These are phyloP conservation scores for Filosporella fistucella DNA, from an alignment of 495 filamentous ascomycete genomes.

Conservation along the genomic window DNA sequence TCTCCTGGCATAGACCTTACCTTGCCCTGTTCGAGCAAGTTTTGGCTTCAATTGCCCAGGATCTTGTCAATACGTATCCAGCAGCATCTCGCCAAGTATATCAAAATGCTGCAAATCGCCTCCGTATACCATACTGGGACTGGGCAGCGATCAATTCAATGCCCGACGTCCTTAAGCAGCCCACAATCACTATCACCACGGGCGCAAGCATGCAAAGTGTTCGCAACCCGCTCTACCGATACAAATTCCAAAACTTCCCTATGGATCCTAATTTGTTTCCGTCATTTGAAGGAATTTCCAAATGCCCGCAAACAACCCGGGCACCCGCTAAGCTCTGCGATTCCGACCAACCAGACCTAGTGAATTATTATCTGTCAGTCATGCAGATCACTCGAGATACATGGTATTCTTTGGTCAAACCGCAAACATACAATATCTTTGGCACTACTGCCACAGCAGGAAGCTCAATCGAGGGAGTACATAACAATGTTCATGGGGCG, in stretches of 20 bases:
- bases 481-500: constrained; percentile 37
- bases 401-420: constrained; percentile 13
- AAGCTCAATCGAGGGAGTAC: constrained; percentile 34
- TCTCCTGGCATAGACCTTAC: constrained; percentile 44
- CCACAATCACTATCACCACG: constrained; percentile 35
- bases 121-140: constrained; percentile 54
- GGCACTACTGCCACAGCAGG: constrained; percentile 9
- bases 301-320: background rate
- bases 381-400: background rate
- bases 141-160: constrained; percentile 41
- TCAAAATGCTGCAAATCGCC: constrained; percentile 38
- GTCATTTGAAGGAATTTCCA: too few species aligned
- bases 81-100: constrained; percentile 21
- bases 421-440: constrained; percentile 13
- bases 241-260: constrained; percentile 22
- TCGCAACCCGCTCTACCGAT: constrained; percentile 33
- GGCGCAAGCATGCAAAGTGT: constrained; percentile 27
- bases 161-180: constrained; percentile 28
- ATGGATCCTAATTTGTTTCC: constrained; percentile 15
- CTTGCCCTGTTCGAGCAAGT: constrained; percentile 39
- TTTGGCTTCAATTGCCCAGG: constrained; percentile 29
- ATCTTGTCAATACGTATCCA: constrained; percentile 49
- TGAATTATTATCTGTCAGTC: background rate
- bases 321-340: too few species aligned
- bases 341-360: background rate